Conservation (phyloP, 768 basidiomycete species). For the Cystofilobasidium bisporidii region DNA sequence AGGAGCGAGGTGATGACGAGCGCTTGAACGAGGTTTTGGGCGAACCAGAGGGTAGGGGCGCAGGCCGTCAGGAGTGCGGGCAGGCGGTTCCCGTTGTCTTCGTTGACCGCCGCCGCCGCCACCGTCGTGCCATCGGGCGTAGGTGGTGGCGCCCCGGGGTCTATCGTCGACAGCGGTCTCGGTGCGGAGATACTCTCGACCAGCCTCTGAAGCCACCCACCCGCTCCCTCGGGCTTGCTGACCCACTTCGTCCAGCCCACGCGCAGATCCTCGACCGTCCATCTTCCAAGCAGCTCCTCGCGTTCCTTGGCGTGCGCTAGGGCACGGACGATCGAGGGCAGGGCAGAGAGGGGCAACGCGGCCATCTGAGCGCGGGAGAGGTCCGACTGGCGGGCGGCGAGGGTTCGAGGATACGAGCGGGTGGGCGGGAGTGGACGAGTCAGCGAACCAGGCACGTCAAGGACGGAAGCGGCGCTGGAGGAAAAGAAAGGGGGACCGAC, state of each 20-base stretch:
- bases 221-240: not conserved
- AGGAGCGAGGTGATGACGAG: slow-evolving; percentile 14
- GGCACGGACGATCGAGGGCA: slow-evolving; percentile 15
- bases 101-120: not conserved
- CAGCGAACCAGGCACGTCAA: not conserved
- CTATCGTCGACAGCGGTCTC: no score
- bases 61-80: slow-evolving; percentile 1
- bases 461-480: not conserved
- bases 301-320: slow-evolving; percentile 14
- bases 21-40: slow-evolving; percentile 20
- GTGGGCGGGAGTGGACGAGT: not conserved
- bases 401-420: not conserved
- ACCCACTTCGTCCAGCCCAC: not conserved
- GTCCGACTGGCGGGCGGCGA: not conserved
- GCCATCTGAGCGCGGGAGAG: not conserved
- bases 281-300: not conserved
- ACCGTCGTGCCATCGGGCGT: not conserved
- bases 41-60: slow-evolving; percentile 2
- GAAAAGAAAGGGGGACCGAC: not conserved
- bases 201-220: not conserved
- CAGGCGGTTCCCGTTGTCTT: not conserved
- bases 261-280: not conserved
- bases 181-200: not conserved
- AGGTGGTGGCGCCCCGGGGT: not conserved
- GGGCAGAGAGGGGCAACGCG: slow-evolving; percentile 6